phyloP scores from a whole-genome alignment of 2,329 filamentous ascomycete species.

The Pseudopithomyces chartarum region DNA sequence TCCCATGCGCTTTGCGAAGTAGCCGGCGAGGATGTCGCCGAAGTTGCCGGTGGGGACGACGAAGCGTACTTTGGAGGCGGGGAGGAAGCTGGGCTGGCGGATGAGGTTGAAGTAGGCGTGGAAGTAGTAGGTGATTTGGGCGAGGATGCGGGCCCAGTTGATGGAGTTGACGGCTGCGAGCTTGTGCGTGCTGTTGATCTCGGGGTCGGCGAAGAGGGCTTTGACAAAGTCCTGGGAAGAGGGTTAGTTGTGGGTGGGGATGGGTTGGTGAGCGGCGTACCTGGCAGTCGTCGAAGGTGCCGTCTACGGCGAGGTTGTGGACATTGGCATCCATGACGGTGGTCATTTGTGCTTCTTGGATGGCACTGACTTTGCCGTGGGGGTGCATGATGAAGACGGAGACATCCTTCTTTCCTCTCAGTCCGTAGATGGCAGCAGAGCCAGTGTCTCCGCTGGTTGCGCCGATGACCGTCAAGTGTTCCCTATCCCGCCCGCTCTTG shows the following conservation, averaged over 20 bases:
- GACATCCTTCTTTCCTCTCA: conserved; percentile 94
- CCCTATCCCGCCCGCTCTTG: conserved; percentile 68
- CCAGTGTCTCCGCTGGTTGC: conserved; percentile 67
- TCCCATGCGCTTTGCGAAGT: conserved; percentile 90
- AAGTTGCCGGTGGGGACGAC: conserved; percentile 97
- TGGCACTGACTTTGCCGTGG: conserved; percentile 85
- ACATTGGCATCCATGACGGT: conserved; percentile 90
- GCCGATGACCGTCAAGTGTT: conserved; percentile 48
- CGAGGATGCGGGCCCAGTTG: conserved; percentile 93
- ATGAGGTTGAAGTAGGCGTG: conserved; percentile 86
- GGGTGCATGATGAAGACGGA: conserved; percentile 95
- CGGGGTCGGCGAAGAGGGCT: conserved; percentile 82
- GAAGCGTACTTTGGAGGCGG: conserved; percentile 72
- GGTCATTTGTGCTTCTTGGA: conserved; percentile 97
- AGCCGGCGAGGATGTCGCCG: conserved; percentile 90
- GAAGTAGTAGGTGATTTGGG: conserved; percentile 98
- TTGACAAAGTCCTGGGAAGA: conserved; percentile 82
- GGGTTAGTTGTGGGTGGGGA: conserved; percentile 21
- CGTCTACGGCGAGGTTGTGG: conserved; percentile 86
- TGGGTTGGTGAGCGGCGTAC: conserved; percentile 45
- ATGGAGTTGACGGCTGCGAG: conserved; percentile 96
- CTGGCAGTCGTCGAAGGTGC: conserved; percentile 96
- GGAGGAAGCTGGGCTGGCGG: conserved; percentile 63
- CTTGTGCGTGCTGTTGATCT: conserved; percentile 80
- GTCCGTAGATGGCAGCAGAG: conserved; percentile 92